Percentiles rank a stretch among this genome's conserved stretches.
Conservation (phyloP, 2,329 filamentous ascomycete genomes). For the Allantophomopsis cytisporea region DNA sequence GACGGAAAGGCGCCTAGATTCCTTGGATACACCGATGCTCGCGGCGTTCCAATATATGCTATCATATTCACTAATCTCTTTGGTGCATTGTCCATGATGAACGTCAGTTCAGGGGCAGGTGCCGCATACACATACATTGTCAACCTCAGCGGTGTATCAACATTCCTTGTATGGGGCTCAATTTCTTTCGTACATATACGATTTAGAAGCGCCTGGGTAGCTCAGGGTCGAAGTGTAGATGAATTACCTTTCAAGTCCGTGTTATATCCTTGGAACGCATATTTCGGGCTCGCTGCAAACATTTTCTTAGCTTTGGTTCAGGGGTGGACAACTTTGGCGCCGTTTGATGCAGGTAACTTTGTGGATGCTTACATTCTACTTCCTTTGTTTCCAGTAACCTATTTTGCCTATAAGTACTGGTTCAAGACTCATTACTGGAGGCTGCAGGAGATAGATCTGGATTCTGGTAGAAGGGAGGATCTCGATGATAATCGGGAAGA, state of each 20-base stretch:
- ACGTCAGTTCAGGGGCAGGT: slow-evolving; percentile 50
- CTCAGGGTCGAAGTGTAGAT: slow-evolving; percentile 38
- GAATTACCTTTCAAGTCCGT: slow-evolving; percentile 42
- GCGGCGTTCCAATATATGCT: slow-evolving; percentile 45
- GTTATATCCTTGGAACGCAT: slow-evolving; percentile 43
- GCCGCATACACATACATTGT: slow-evolving; percentile 57
- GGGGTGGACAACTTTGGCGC: slow-evolving; percentile 45
- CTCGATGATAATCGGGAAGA: slow-evolving; percentile 30
- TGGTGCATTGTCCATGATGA: slow-evolving; percentile 64
- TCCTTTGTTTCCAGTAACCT: slow-evolving; percentile 32
- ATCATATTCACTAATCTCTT: slow-evolving; percentile 59
- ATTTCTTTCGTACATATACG: slow-evolving; percentile 62
- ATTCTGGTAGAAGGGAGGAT: slow-evolving; percentile 39
- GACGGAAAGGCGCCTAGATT: slow-evolving; percentile 57
- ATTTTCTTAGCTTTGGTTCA: slow-evolving; percentile 45
- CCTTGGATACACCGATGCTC: slow-evolving; percentile 51
- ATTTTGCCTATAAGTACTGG: slow-evolving; percentile 36
- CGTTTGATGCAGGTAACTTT: slow-evolving; percentile 43
- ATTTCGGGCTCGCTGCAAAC: slow-evolving; percentile 42
- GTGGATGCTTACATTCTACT: slow-evolving; percentile 50
- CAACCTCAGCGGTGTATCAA: slow-evolving; percentile 55
- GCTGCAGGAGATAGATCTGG: slow-evolving; percentile 38
- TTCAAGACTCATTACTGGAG: slow-evolving; percentile 38
- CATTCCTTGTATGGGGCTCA: slow-evolving; percentile 58
- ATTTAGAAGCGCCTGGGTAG: slow-evolving; percentile 50